Evolutionary conservation across 2,329 filamentous ascomycete species (phyloP), one percentile per base, ranked within the genome.

Genomic region (Xylaria sp.): DNA sequence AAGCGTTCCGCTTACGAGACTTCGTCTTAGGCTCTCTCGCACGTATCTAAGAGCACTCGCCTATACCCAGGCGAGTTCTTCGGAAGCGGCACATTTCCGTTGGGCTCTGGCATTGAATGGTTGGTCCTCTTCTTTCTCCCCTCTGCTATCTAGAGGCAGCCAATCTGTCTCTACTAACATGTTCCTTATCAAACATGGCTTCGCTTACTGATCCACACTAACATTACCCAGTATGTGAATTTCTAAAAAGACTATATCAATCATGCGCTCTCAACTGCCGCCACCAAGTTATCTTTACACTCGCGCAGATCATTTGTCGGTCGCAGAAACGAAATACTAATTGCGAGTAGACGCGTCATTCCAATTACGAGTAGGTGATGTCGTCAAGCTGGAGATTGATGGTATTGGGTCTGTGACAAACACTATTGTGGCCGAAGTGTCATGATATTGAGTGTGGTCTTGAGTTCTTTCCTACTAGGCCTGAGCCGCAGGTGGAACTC

Each of bases 21-120:
- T 41, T 38, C 23, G n/a, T 31, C 9, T 3, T 31, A 67, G 65
- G 65, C 70, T 19, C 51, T 72, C 13, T 60, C 66, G 23, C 68
- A 71, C 38, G 66, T 64, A 0, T 72, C 70, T 9, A 61, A 61
- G 44, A 51, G 62, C 25, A 72, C 70, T 3, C 60, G 58, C 38
- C 56, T 72, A 29, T 70, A 71, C 17, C 67, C 69, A 6, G 70
- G 70, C 33, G 70, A 72, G 52, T 70, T 72, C 49, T 71, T 72
- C 35, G 70, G 69, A 15, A 67, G 66, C 29, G 70, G 70, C 1
- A 72, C 70, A 8, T 68, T 71, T 25, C 67, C 69, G 1, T 19
- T 40, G 7, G 70, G 70, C 17, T 68, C 69, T n/a, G 70, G 70
- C 6, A 66, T 72, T 19, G 70, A 72, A 62, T 46, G 64, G 64